Percentiles rank a stretch among this genome's conserved stretches.
phyloP scores from a whole-genome alignment of 2,329 filamentous ascomycete genomes.

The Xylaria sp. region DNA sequence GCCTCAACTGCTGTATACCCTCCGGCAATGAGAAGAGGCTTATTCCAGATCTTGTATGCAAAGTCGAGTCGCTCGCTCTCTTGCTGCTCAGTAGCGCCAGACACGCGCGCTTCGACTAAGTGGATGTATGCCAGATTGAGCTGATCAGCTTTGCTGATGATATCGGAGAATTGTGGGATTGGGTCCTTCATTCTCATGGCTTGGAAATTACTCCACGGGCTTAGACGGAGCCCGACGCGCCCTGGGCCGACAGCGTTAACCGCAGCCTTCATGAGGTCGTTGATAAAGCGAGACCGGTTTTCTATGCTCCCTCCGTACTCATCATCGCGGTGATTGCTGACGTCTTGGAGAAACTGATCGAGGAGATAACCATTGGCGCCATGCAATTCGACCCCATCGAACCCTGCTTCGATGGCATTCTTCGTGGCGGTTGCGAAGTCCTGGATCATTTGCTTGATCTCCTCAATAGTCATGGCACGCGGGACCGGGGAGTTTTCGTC shows the following conservation, averaged over 20 bases:
- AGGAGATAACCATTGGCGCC: conserved; percentile 66
- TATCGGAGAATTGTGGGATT: conserved; percentile 69
- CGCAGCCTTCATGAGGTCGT: conserved; percentile 59
- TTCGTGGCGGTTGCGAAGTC: conserved; percentile 66
- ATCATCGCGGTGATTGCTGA: conserved; percentile 41
- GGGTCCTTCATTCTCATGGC: conserved; percentile 73
- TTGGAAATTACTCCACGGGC: conserved; percentile 70
- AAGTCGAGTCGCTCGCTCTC: conserved; percentile 50
- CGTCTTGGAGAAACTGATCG: conserved; percentile 63
- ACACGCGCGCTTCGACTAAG: conserved; percentile 67
- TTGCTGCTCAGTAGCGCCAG: conserved; percentile 56
- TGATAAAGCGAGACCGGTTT: conserved; percentile 54
- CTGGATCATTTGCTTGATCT: conserved; percentile 72
- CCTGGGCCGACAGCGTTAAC: conserved; percentile 60
- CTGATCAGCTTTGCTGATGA: conserved; percentile 56
- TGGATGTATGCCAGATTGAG: conserved; percentile 71
- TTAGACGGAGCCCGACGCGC: conserved; percentile 66
- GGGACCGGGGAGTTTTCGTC: conserved; percentile 53
- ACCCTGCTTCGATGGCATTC: conserved; percentile 70
- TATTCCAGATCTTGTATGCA: conserved; percentile 50
- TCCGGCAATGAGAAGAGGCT: conserved; percentile 51
- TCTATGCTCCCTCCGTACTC: conserved; percentile 45
- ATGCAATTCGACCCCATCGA: conserved; percentile 66
- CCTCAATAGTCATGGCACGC: conserved; percentile 70
- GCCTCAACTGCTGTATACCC: conserved; percentile 48